These are phyloP conservation scores for Dictyostelium citrinum DNA, from an alignment of 78 protist species.

Conservation along the genomic window DNA sequence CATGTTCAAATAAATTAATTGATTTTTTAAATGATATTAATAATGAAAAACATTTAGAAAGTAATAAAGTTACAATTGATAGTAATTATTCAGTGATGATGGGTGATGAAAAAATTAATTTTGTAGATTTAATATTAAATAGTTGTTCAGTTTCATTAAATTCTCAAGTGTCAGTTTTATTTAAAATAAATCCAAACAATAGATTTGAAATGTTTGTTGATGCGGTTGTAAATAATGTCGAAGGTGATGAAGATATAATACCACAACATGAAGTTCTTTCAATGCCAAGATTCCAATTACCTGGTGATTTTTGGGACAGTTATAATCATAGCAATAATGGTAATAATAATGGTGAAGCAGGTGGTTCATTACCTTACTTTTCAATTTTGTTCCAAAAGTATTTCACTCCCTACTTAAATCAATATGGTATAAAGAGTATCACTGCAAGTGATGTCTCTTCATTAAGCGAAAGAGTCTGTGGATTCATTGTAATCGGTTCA, in stretches of 20 bases:
- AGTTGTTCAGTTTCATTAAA: neutral
- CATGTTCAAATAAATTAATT: conserved; percentile 4
- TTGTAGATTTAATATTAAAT: neutral
- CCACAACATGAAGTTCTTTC: neutral
- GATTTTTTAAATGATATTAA: neutral
- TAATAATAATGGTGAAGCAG: neutral
- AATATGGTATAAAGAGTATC: neutral
- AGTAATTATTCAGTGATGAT: neutral
- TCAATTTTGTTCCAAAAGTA: conserved; percentile 25
- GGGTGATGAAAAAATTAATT: neutral
- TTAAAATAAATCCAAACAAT: conserved; percentile 17
- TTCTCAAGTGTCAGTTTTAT: neutral
- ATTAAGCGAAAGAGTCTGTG: neutral
- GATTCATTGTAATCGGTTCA: neutral
- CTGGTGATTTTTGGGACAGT: neutral
- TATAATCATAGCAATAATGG: neutral
- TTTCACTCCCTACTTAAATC: neutral
- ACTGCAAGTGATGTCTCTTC: neutral
- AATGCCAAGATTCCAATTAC: neutral
- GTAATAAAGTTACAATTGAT: neutral
- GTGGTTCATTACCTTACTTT: neutral
- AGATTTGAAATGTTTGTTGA: neutral
- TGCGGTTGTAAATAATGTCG: neutral
- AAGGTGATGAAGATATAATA: neutral
- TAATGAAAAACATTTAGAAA: neutral